Conservation (phyloP, 352 stramenopile species). For the Pythium phragmiticola region DNA sequence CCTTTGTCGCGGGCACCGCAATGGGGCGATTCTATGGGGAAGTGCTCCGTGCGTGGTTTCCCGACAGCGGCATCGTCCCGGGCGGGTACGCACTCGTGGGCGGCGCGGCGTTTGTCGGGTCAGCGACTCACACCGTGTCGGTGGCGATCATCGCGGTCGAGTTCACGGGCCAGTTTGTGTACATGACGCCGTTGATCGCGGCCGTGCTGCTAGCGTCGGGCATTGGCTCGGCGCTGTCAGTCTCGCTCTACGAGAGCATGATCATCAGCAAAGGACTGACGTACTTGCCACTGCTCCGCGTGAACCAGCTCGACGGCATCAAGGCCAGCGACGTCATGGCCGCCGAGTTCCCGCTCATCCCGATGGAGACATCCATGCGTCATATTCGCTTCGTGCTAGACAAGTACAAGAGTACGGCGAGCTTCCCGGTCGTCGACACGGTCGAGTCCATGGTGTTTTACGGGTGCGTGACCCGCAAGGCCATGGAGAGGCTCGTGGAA, state of each 20-base stretch:
- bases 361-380: conserved; percentile 33
- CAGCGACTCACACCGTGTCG: conserved; percentile 65
- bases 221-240: conserved; percentile 47
- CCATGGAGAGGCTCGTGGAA: conserved; percentile 24
- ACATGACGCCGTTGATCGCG: conserved; percentile 58
- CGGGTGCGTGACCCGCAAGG: conserved; percentile 37
- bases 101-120: conserved; percentile 55
- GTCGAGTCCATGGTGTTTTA: conserved; percentile 43
- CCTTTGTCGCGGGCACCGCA: conserved; percentile 53
- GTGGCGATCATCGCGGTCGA: conserved; percentile 76
- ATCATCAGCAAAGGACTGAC: conserved; percentile 53
- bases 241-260: conserved; percentile 64
- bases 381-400: conserved; percentile 35
- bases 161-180: conserved; percentile 71
- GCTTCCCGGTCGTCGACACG: conserved; percentile 46
- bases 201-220: conserved; percentile 49
- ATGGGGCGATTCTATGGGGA: conserved; percentile 64
- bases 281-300: conserved; percentile 52
- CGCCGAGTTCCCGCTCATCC: conserved; percentile 37
- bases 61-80: conserved; percentile 35
- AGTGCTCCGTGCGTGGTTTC: conserved; percentile 37
- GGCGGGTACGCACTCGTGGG: conserved; percentile 71
- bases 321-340: conserved; percentile 60
- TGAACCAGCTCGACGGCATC: conserved; percentile 45
- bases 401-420: conserved; percentile 12